Conservation (phyloP, 2,329 filamentous ascomycete genomes). For the Clonostachys chloroleuca region DNA sequence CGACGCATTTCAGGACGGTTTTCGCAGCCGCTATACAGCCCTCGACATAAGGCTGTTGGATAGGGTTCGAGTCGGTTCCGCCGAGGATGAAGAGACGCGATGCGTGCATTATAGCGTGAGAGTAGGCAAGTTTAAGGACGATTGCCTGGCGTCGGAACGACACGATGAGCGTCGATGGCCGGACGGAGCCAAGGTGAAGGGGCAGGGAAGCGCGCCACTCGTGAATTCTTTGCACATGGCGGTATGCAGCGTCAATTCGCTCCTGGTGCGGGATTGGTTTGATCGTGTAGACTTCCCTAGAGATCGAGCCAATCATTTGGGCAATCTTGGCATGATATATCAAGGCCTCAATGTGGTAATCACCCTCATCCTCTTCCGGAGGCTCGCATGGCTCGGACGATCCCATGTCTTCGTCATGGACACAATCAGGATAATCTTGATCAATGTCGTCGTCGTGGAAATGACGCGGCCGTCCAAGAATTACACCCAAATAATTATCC, state of each 20-base stretch:
- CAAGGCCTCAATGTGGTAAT: constrained; percentile 45
- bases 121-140: constrained; percentile 48
- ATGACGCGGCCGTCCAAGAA: constrained; percentile 54
- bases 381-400: constrained; percentile 23
- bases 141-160: constrained; percentile 42
- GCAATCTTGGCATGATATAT: constrained; percentile 38
- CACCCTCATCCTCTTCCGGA: constrained; percentile 17
- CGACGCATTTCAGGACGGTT: constrained; percentile 34
- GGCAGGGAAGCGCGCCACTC: constrained; percentile 34
- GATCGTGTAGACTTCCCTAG: constrained; percentile 31
- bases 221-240: constrained; percentile 28
- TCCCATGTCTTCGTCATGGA: constrained; percentile 54
- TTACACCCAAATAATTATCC: constrained; percentile 60
- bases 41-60: background rate
- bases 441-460: constrained; percentile 64
- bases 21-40: constrained; percentile 40
- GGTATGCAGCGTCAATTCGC: constrained; percentile 27
- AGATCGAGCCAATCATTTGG: constrained; percentile 29
- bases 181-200: constrained; percentile 33
- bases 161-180: constrained; percentile 37
- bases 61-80: constrained; percentile 3
- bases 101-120: constrained; percentile 50
- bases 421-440: constrained; percentile 48
- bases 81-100: constrained; percentile 48
- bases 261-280: constrained; percentile 23